Percentiles rank a stretch among this genome's conserved stretches.
Evolutionary conservation across 805 yeast species (phyloP).

Genomic region (Metschnikowia koreensis): DNA sequence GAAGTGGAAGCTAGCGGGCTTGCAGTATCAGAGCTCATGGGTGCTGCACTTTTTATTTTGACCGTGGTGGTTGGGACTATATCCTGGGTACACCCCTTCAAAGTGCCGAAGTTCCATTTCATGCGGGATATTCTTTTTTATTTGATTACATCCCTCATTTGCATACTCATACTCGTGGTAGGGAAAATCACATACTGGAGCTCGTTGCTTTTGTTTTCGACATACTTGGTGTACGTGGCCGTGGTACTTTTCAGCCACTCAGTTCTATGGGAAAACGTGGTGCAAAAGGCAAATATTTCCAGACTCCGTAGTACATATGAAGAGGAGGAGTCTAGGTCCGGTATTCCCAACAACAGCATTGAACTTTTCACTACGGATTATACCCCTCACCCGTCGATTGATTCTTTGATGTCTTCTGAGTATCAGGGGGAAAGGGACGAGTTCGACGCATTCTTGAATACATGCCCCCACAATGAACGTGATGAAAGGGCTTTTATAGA

Average conservation of each 20-base stretch:
- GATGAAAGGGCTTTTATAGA: slow-evolving; percentile 16
- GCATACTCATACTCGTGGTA: slow-evolving; percentile 53
- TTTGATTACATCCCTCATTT: slow-evolving; percentile 44
- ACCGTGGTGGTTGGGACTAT: slow-evolving; percentile 80
- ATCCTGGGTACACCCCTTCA: slow-evolving; percentile 63
- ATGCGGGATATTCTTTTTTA: slow-evolving; percentile 63
- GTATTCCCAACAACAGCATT: background rate
- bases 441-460: slow-evolving; percentile 12
- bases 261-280: slow-evolving; percentile 10
- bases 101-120: slow-evolving; percentile 52
- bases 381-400: slow-evolving; percentile 10
- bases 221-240: slow-evolving; percentile 59
- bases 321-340: slow-evolving; percentile 4
- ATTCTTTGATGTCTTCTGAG: slow-evolving; percentile 6
- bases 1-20: slow-evolving; percentile 64
- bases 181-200: slow-evolving; percentile 55
- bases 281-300: slow-evolving; percentile 9
- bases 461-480: slow-evolving; percentile 11
- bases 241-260: slow-evolving; percentile 34
- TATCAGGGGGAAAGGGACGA: slow-evolving; percentile 14
- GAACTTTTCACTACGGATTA: slow-evolving; percentile 5
- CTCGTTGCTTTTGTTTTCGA: slow-evolving; percentile 53
- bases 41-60: slow-evolving; percentile 81
- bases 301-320: slow-evolving; percentile 16
- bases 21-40: slow-evolving; percentile 88